Percentiles rank a stretch among this genome's conserved stretches.
Conservation (phyloP, 2,329 filamentous ascomycete species). For the Scytalidium lignicola region DNA sequence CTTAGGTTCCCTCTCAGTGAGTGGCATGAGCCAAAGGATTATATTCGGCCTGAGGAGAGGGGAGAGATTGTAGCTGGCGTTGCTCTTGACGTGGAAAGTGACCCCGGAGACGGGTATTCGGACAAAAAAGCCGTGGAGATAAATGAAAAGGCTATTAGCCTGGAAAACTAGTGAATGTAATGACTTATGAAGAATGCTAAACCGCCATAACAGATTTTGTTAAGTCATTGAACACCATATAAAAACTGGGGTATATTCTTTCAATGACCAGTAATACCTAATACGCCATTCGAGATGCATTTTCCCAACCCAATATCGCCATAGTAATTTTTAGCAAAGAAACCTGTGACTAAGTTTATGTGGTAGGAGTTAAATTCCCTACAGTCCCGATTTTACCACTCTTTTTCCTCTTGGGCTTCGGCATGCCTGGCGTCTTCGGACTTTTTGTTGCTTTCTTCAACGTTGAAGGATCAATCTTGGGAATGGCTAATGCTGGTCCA, state of each 20-base stretch:
- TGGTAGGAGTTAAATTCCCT: not conserved
- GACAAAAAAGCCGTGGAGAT: not conserved
- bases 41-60: conserved; percentile 24
- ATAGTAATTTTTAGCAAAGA: not conserved
- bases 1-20: conserved; percentile 13
- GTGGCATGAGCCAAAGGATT: conserved; percentile 33
- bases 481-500: conserved; percentile 11
- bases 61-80: conserved; percentile 3
- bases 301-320: not conserved
- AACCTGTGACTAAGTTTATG: not conserved
- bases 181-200: no score
- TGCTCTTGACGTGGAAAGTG: not conserved
- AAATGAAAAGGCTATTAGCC: not conserved
- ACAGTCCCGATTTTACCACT: conserved; percentile 11
- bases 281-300: not conserved
- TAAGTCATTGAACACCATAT: no score
- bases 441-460: conserved; percentile 26
- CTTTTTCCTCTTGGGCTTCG: conserved; percentile 34
- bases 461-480: conserved; percentile 23
- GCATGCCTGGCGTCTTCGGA: conserved; percentile 26
- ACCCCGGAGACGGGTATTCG: not conserved
- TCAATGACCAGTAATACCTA: no score
- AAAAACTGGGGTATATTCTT: no score
- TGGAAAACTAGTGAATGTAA: conserved; percentile 7
- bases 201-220: no score